A percentile compares a stretch with the other conserved stretches of the same genome.
Evolutionary conservation across 129 eudicot species (phyloP).

Genomic region (Chrysanthemum seticuspe): DNA sequence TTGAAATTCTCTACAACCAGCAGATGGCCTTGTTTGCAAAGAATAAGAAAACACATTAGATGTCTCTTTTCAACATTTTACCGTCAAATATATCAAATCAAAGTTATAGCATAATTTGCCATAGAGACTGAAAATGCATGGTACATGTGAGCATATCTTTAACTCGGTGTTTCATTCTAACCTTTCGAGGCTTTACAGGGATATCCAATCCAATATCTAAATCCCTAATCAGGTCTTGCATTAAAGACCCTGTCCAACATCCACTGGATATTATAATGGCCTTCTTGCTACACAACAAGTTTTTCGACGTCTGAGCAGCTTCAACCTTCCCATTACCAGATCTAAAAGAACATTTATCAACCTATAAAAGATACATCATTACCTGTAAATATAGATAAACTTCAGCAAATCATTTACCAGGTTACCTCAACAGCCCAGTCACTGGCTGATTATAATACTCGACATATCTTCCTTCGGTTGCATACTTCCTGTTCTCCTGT

Average conservation of each 20-base stretch:
- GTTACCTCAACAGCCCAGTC: slow-evolving; percentile 62
- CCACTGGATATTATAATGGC: slow-evolving; percentile 88
- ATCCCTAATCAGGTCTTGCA: slow-evolving; percentile 50
- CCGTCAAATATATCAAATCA: neutral
- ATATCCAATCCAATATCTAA: slow-evolving; percentile 42
- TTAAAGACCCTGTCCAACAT: slow-evolving; percentile 89
- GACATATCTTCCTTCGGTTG: slow-evolving; percentile 72
- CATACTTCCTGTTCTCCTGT: slow-evolving; percentile 71
- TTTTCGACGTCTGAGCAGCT: slow-evolving; percentile 78
- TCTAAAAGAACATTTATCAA: slow-evolving; percentile 38
- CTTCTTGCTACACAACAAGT: slow-evolving; percentile 52
- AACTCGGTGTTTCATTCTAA: slow-evolving; percentile 19
- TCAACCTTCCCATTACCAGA: slow-evolving; percentile 64
- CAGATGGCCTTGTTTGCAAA: slow-evolving; percentile 70
- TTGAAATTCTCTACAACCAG: slow-evolving; percentile 71
- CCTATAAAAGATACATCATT: neutral
- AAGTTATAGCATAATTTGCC: neutral
- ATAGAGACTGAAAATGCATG: neutral
- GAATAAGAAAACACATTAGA: neutral
- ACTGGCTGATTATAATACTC: slow-evolving; percentile 91
- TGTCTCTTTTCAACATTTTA: neutral
- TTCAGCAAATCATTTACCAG: slow-evolving; percentile 3
- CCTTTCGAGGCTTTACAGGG: slow-evolving; percentile 97
- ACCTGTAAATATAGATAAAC: slow-evolving; percentile 7
- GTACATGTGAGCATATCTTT: too few relatives aligned